Percentiles rank a stretch among this genome's conserved stretches.
Conservation (phyloP, 345 rosid genomes). For the Gossypium longicalyx region DNA sequence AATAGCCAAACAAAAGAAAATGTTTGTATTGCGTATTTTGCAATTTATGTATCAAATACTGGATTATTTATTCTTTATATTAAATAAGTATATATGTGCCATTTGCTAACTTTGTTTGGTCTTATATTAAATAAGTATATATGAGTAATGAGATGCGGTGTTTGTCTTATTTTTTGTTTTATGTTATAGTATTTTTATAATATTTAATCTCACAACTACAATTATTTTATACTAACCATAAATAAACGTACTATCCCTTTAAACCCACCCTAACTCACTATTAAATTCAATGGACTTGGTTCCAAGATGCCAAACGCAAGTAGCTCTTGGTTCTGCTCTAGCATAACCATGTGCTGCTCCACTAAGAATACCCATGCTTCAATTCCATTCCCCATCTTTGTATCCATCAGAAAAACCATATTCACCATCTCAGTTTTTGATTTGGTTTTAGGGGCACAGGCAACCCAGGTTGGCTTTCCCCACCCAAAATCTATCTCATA, state of each 20-base stretch:
- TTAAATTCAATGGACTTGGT: not conserved
- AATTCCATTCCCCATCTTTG: not conserved
- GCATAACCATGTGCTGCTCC: not conserved
- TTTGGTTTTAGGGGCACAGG: not conserved
- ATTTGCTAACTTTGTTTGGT: too few species aligned
- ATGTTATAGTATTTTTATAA: too few species aligned
- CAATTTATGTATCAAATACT: too few species aligned
- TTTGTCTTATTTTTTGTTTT: too few species aligned
- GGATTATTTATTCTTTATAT: too few species aligned
- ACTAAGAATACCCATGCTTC: not conserved
- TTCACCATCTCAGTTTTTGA: not conserved
- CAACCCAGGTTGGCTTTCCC: not conserved
- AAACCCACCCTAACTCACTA: not conserved
- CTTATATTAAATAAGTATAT: too few species aligned
- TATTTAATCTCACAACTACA: too few species aligned
- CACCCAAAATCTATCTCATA: not conserved
- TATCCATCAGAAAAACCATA: not conserved
- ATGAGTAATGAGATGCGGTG: too few species aligned
- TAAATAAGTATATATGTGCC: too few species aligned
- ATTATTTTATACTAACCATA: too few species aligned
- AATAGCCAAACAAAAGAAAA: too few species aligned
- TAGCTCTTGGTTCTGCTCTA: not conserved
- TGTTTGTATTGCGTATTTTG: too few species aligned
- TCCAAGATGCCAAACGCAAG: not conserved
- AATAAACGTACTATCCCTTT: accelerated